Percentiles rank a stretch among this genome's conserved stretches.
These are phyloP conservation scores for Citeromyces hawaiiensis DNA, from an alignment of 1,139 yeast genomes.

Conservation along the genomic window DNA sequence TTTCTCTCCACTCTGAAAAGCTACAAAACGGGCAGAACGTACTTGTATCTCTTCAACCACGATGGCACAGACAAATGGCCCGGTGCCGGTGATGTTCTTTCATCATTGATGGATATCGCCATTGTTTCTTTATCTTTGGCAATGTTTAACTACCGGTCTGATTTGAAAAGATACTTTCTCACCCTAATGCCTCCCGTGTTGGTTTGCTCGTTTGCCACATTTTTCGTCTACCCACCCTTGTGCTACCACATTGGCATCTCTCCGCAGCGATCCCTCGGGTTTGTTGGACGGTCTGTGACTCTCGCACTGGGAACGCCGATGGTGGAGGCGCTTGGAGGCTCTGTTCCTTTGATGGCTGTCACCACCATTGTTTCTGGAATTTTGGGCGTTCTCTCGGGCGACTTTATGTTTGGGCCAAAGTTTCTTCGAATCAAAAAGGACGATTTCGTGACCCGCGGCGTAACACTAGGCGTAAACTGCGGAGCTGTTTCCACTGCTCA, in stretches of 20 bases:
- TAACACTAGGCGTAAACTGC: conserved; percentile 63
- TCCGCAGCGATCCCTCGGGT: conserved; percentile 49
- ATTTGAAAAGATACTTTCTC: conserved; percentile 44
- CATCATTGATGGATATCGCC: conserved; percentile 61
- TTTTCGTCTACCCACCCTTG: conserved; percentile 57
- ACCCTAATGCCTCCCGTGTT: conserved; percentile 47
- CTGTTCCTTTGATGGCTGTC: conserved; percentile 63
- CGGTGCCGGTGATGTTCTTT: conserved; percentile 69
- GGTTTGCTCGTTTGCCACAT: conserved; percentile 41
- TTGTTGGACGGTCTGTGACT: conserved; percentile 73
- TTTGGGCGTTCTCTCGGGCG: conserved; percentile 61
- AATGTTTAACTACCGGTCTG: conserved; percentile 62
- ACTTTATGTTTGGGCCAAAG: conserved; percentile 25
- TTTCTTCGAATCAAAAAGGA: conserved; percentile 36
- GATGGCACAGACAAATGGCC: conserved; percentile 32
- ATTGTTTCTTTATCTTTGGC: conserved; percentile 69
- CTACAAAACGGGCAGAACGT: conserved; percentile 61
- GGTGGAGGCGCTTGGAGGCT: conserved; percentile 50
- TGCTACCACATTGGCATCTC: conserved; percentile 55
- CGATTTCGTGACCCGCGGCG: conserved; percentile 67
- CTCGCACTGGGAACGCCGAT: conserved; percentile 71
- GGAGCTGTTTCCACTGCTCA: conserved; percentile 80
- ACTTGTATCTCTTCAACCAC: conserved; percentile 40
- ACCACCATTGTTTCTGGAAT: conserved; percentile 72
- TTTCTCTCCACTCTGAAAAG: conserved; percentile 34